Conservation (phyloP, 2,329 filamentous ascomycete species). For the Aspergillus unguis region DNA sequence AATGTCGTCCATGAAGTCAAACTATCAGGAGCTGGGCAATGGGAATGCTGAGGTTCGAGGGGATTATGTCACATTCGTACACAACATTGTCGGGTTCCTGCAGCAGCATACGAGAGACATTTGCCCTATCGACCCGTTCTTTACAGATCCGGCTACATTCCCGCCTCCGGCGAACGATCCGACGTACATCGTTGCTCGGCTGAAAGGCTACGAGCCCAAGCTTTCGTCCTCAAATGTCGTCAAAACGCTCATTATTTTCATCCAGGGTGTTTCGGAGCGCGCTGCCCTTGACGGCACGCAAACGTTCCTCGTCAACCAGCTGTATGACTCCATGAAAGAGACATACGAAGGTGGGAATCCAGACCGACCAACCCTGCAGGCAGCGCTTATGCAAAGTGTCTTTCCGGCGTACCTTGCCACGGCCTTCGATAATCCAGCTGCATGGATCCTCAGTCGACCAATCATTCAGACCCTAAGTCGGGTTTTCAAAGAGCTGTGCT, state of each 20-base stretch:
- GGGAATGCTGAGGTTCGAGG: constrained; percentile 40
- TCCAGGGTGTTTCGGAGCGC: constrained; percentile 58
- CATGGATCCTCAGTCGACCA: constrained; percentile 53
- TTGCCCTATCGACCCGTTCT: constrained; percentile 56
- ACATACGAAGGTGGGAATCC: constrained; percentile 41
- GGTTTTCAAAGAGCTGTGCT: constrained; percentile 45
- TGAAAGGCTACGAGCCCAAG: constrained; percentile 58
- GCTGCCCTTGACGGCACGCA: constrained; percentile 59
- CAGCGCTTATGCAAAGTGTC: constrained; percentile 52
- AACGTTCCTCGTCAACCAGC: constrained; percentile 53
- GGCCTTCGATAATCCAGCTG: constrained; percentile 43
- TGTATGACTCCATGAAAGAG: constrained; percentile 49
- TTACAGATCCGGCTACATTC: constrained; percentile 58
- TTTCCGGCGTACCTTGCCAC: constrained; percentile 57
- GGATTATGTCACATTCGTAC: constrained; percentile 60
- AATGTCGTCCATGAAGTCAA: constrained; percentile 60
- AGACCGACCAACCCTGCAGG: constrained; percentile 47
- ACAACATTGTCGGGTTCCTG: constrained; percentile 56
- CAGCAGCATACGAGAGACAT: constrained; percentile 60
- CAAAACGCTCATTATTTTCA: constrained; percentile 56
- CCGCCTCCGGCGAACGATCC: constrained; percentile 60
- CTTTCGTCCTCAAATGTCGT: constrained; percentile 47
- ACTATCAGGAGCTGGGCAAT: constrained; percentile 54
- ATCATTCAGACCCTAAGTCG: constrained; percentile 48
- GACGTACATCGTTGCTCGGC: constrained; percentile 59